These are phyloP conservation scores for Mucor mucedo DNA, from an alignment of 371 early-diverging fungal genomes.

Conservation along the genomic window DNA sequence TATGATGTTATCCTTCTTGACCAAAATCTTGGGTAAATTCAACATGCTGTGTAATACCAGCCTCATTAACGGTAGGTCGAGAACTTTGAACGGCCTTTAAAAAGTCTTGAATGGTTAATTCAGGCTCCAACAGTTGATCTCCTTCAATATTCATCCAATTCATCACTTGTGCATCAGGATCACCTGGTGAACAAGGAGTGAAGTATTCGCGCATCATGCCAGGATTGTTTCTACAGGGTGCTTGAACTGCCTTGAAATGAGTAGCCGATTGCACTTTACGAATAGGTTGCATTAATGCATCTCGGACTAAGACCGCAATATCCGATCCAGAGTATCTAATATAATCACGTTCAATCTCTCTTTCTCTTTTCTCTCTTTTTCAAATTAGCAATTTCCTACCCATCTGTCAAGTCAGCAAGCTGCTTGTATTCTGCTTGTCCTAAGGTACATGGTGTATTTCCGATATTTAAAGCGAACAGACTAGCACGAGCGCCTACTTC, in stretches of 20 bases:
- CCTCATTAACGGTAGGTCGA: conserved; percentile 84
- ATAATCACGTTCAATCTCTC: background rate
- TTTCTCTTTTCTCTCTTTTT: background rate
- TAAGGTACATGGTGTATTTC: conserved; percentile 86
- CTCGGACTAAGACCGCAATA: conserved; percentile 91
- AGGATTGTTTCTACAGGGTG: conserved; percentile 69
- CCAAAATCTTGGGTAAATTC: conserved; percentile 93
- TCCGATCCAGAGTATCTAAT: conserved; percentile 92
- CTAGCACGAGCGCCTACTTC: conserved; percentile 83
- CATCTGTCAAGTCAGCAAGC: conserved; percentile 84
- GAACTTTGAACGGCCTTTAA: conserved; percentile 77
- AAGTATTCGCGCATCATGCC: conserved; percentile 59
- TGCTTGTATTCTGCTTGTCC: conserved; percentile 70
- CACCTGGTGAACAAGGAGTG: conserved; percentile 98
- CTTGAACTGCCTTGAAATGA: conserved; percentile 83
- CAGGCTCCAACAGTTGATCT: conserved; percentile 92
- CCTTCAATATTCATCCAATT: conserved; percentile 87
- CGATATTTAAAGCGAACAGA: conserved; percentile 92
- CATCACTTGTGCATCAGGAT: conserved; percentile 85
- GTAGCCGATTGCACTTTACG: conserved; percentile 95
- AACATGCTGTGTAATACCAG: conserved; percentile 81
- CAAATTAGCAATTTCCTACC: conserved; percentile 48
- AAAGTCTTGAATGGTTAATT: conserved; percentile 85
- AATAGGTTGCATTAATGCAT: conserved; percentile 96
- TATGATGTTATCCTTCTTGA: conserved; percentile 15